Evolutionary conservation across 352 stramenopile species (phyloP).

Genomic region (Phytophthora nicotianae): DNA sequence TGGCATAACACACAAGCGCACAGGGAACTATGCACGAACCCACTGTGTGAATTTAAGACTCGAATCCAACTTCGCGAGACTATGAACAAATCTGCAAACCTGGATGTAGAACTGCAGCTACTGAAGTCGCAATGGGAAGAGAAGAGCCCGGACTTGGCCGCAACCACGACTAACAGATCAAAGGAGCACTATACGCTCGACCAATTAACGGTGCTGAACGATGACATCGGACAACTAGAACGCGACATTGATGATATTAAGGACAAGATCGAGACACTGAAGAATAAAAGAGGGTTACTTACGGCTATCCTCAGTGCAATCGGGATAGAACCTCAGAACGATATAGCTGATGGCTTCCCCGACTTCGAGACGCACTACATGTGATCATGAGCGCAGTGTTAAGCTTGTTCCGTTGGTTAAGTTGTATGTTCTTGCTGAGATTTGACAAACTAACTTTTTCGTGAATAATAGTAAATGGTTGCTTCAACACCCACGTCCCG

Average conservation of each 20-base stretch:
- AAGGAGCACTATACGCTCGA: conserved; percentile 3
- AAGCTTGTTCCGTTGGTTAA: background rate
- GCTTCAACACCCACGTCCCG: conserved; percentile 52
- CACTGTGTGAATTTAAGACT: conserved; percentile 63
- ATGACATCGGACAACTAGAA: conserved; percentile 58
- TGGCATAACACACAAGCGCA: conserved; percentile 73
- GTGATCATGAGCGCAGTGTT: background rate
- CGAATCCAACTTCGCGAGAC: conserved; percentile 66
- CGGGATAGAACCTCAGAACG: conserved; percentile 52
- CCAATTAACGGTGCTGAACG: conserved; percentile 22
- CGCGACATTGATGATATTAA: conserved; percentile 50
- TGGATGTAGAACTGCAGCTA: conserved; percentile 20
- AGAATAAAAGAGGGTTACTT: conserved; percentile 45
- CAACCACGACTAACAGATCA: conserved; percentile 8
- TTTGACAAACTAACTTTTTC: conserved; percentile 7
- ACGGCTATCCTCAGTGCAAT: conserved; percentile 62
- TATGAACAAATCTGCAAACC: conserved; percentile 69
- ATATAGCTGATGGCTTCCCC: conserved; percentile 55
- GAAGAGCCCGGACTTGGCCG: conserved; percentile 24
- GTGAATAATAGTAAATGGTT: conserved; percentile 79
- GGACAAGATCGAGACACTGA: conserved; percentile 44
- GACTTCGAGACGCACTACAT: conserved; percentile 48
- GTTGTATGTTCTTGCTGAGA: conserved; percentile 1
- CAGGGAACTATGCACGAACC: conserved; percentile 59
- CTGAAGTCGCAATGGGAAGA: conserved; percentile 33